phyloP scores from a whole-genome alignment of 2,329 filamentous ascomycete genomes.

The Fusarium sp. region DNA sequence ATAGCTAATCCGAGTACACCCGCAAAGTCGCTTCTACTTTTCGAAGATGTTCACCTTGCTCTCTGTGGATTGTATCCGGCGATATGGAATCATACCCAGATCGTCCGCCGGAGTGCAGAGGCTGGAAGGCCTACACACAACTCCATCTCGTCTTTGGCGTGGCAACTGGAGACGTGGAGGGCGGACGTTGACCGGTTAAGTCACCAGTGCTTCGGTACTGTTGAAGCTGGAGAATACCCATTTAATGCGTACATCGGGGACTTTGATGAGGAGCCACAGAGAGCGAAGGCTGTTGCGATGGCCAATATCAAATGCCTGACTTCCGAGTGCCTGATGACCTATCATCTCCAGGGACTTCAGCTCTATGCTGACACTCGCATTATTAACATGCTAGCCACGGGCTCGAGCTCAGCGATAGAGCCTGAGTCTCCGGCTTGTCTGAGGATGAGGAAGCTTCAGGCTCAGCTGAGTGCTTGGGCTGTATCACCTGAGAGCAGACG shows the following conservation, averaged over 20 bases:
- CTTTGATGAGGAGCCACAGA: conserved; percentile 41
- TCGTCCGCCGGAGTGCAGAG: conserved; percentile 38
- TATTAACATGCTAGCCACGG: conserved; percentile 44
- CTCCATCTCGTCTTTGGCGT: conserved; percentile 32
- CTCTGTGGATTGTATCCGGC: conserved; percentile 47
- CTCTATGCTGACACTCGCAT: conserved; percentile 50
- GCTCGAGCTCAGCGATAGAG: conserved; percentile 19
- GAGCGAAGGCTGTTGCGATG: conserved; percentile 42
- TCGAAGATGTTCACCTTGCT: conserved; percentile 52
- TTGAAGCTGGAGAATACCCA: conserved; percentile 28
- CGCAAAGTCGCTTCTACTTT: conserved; percentile 43
- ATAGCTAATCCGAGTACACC: conserved; percentile 44
- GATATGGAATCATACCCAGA: conserved; percentile 49
- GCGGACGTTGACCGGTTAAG: conserved; percentile 40
- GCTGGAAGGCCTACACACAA: conserved; percentile 14
- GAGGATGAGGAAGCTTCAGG: conserved; percentile 35
- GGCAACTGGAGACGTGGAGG: conserved; percentile 46
- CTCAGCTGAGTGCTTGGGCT: conserved; percentile 47
- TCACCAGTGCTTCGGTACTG: conserved; percentile 32
- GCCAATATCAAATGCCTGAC: conserved; percentile 47
- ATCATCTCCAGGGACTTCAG: conserved; percentile 53
- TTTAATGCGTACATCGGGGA: conserved; percentile 46
- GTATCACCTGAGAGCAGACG: conserved; percentile 46
- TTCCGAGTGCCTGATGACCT: conserved; percentile 51
- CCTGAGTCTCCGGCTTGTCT: conserved; percentile 29